phyloP scores from a whole-genome alignment of 179 eudicot genomes.

The Dionaea muscipula region DNA sequence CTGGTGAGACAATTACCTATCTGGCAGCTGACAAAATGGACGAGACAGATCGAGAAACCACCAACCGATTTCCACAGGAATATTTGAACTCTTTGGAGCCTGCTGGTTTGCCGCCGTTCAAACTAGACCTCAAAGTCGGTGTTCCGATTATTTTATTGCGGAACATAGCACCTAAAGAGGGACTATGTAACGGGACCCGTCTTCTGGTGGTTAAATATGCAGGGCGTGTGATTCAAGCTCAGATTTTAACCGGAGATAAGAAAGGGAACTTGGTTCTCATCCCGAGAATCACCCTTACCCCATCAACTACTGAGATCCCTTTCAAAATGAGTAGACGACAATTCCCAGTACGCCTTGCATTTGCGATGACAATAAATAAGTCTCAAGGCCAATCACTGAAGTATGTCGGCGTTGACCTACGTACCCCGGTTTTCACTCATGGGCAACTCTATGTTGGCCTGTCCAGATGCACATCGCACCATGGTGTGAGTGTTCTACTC shows the following conservation, averaged over 20 bases:
- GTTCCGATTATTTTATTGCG: conserved; percentile 4
- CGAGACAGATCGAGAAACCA: neutral
- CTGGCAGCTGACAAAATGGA: conserved; percentile 1
- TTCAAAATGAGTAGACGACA: neutral
- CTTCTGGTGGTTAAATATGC: neutral
- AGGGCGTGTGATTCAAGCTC: neutral
- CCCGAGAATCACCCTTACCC: neutral
- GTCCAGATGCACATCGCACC: too few species aligned
- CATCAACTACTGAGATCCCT: neutral
- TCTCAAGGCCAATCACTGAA: too few species aligned
- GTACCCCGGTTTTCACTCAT: too few species aligned
- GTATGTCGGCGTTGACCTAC: too few species aligned
- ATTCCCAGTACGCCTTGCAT: neutral
- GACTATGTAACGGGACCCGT: conserved; percentile 9
- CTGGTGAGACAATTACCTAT: neutral
- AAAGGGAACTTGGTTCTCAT: neutral
- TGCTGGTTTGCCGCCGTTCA: neutral
- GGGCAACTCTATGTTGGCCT: too few species aligned
- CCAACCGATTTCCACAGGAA: neutral
- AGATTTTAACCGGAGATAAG: neutral
- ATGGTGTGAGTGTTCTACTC: too few species aligned
- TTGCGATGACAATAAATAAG: conserved; percentile 4
- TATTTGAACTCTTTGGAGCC: neutral
- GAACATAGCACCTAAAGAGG: conserved; percentile 6
- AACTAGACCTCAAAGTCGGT: neutral